A percentile compares a stretch with the other conserved stretches of the same genome.
Conservation (phyloP, 805 yeast species). For the Kuraishia piskuri region DNA sequence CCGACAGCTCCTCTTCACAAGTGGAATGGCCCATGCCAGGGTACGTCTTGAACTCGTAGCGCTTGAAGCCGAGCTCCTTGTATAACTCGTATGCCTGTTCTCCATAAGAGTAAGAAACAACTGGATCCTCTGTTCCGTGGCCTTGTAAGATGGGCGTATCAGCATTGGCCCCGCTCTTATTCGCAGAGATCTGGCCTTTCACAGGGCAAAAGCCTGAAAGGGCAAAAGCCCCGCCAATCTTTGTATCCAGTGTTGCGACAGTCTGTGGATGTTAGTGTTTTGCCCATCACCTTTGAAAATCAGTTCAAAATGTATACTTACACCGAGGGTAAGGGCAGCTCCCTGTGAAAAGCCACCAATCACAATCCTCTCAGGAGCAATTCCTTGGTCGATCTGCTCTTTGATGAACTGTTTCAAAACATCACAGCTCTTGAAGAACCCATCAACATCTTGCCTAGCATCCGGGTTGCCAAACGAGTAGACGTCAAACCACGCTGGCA, state of each 20-base stretch:
- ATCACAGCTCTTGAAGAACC: conserved; percentile 42
- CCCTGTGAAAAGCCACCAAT: conserved; percentile 97
- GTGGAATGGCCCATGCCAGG: conserved; percentile 62
- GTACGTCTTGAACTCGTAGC: conserved; percentile 46
- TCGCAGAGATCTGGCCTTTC: conserved; percentile 14
- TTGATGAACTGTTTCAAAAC: conserved; percentile 35
- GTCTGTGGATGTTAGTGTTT: conserved; percentile 13
- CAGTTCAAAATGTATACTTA: conserved; percentile 4
- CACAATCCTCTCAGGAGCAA: conserved; percentile 60
- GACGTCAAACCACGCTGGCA: conserved; percentile 90
- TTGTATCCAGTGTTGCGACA: conserved; percentile 41
- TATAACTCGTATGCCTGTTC: conserved; percentile 34
- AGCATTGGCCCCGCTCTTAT: conserved; percentile 30
- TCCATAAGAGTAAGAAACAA: conserved; percentile 38
- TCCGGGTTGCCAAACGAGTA: conserved; percentile 39
- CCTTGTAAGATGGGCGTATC: conserved; percentile 79
- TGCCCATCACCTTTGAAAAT: not conserved
- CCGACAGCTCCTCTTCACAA: conserved; percentile 54
- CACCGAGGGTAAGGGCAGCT: conserved; percentile 66
- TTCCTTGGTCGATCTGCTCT: conserved; percentile 44
- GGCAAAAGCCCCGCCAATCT: conserved; percentile 71
- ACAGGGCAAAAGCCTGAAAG: conserved; percentile 69
- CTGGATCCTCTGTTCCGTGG: conserved; percentile 75
- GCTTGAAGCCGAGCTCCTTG: conserved; percentile 35
- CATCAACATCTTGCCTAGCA: conserved; percentile 41